Conservation (phyloP, 768 basidiomycete genomes). For the Boletus rubropictus region DNA sequence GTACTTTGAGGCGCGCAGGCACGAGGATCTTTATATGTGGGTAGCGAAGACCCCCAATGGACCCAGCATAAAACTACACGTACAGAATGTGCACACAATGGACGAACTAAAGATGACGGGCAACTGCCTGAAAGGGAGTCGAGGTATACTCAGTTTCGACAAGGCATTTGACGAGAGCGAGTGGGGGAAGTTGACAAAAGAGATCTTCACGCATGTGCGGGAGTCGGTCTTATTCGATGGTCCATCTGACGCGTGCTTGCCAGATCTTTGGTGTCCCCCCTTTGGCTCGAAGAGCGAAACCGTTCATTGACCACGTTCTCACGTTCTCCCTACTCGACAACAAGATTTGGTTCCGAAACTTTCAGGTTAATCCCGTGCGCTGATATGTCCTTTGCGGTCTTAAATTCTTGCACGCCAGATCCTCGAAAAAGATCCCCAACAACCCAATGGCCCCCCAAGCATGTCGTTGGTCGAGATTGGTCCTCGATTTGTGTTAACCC, state of each 20-base stretch:
- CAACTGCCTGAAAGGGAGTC: conserved; percentile 93
- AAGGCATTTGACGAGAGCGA: conserved; percentile 82
- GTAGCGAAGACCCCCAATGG: conserved; percentile 96
- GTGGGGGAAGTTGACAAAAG: conserved; percentile 84
- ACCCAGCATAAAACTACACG: conserved; percentile 94
- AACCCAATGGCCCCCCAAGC: conserved; percentile 79
- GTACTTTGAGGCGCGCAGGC: conserved; percentile 94
- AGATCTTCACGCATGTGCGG: conserved; percentile 88
- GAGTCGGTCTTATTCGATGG: background rate
- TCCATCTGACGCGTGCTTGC: conserved; percentile 1
- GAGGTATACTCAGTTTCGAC: conserved; percentile 91
- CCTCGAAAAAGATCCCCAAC: conserved; percentile 87
- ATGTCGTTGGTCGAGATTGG: conserved; percentile 95
- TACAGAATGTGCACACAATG: conserved; percentile 99
- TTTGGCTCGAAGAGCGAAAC: conserved; percentile 85
- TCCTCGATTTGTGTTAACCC: conserved; percentile 93
- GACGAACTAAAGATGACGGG: conserved; percentile 99
- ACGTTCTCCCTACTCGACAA: conserved; percentile 93
- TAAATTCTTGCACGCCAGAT: conserved; percentile 48
- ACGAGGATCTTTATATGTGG: conserved; percentile 97
- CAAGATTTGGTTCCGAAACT: conserved; percentile 99
- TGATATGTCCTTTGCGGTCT: background rate
- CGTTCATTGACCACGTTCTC: conserved; percentile 96
- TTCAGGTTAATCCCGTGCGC: conserved; percentile 58
- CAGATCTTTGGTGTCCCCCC: conserved; percentile 96